phyloP scores from a whole-genome alignment of 192 early-diverging fungal species.

The Endogone sp. region DNA sequence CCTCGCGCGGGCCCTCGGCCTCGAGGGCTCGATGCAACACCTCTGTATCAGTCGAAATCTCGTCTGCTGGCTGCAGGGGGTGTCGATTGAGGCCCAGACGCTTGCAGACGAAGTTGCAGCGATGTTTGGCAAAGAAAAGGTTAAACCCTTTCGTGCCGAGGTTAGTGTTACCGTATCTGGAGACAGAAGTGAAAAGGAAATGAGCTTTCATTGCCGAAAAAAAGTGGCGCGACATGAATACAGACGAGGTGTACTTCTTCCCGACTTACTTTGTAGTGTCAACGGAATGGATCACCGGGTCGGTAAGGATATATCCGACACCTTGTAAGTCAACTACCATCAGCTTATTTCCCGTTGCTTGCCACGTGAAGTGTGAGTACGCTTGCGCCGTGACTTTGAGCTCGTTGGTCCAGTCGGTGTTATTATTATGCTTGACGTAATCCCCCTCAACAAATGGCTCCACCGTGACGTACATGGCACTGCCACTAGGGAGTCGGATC shows the following conservation, averaged over 20 bases:
- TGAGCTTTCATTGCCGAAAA: neutral
- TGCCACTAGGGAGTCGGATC: neutral
- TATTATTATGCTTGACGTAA: neutral
- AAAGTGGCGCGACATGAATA: too few species aligned
- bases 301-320: neutral
- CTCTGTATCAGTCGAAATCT: neutral
- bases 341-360: neutral
- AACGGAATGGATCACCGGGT: neutral
- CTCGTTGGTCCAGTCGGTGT: neutral
- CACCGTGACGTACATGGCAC: neutral
- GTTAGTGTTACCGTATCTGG: neutral
- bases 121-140: neutral
- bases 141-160: neutral
- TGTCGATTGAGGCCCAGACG: neutral
- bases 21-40: neutral
- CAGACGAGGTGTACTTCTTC: neutral
- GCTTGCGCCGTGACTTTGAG: neutral
- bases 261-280: neutral
- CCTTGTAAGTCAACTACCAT: neutral
- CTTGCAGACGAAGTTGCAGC: neutral
- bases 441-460: neutral
- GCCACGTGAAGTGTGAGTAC: neutral
- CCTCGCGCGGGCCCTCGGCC: neutral
- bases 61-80: neutral
- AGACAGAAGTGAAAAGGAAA: neutral